Evolutionary conservation across 177 flowering plant genomes (phyloP).

Genomic region (Vitis hybrid): DNA sequence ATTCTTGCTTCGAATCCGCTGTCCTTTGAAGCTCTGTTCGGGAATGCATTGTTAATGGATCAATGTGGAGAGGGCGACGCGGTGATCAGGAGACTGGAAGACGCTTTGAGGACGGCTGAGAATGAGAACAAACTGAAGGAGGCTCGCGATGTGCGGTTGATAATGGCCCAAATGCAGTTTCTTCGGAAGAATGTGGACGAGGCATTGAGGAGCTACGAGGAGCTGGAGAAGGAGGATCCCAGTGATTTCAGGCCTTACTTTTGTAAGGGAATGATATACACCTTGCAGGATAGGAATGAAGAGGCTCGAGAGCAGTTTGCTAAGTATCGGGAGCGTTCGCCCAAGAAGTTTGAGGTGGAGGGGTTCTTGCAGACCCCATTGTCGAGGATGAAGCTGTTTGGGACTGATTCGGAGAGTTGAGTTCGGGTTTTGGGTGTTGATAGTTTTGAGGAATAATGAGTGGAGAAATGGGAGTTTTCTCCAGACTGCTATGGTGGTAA

Average conservation of each 20-base stretch:
- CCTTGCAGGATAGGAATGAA: conserved; percentile 55
- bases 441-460: not conserved
- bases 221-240: conserved; percentile 69
- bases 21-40: conserved; percentile 72
- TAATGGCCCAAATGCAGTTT: conserved; percentile 78
- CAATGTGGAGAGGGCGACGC: conserved; percentile 64
- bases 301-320: conserved; percentile 78
- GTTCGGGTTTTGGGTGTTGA: not conserved
- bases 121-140: conserved; percentile 51
- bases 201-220: conserved; percentile 61
- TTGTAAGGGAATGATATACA: conserved; percentile 73
- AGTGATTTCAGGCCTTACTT: conserved; percentile 74
- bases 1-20: conserved; percentile 58
- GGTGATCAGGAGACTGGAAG: conserved; percentile 52
- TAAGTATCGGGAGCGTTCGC: conserved; percentile 66
- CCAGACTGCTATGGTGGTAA: not conserved
- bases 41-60: conserved; percentile 80
- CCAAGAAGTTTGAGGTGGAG: conserved; percentile 69
- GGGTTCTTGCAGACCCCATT: conserved; percentile 71
- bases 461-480: not conserved
- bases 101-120: conserved; percentile 52
- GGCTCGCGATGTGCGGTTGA: conserved; percentile 63
- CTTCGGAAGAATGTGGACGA: conserved; percentile 81
- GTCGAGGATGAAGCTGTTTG: conserved; percentile 68
- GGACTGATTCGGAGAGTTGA: conserved; percentile 27